A percentile compares a stretch with the other conserved stretches of the same genome.
Evolutionary conservation across 805 yeast species (phyloP).

Genomic region (Blastobotrys peoriensis): DNA sequence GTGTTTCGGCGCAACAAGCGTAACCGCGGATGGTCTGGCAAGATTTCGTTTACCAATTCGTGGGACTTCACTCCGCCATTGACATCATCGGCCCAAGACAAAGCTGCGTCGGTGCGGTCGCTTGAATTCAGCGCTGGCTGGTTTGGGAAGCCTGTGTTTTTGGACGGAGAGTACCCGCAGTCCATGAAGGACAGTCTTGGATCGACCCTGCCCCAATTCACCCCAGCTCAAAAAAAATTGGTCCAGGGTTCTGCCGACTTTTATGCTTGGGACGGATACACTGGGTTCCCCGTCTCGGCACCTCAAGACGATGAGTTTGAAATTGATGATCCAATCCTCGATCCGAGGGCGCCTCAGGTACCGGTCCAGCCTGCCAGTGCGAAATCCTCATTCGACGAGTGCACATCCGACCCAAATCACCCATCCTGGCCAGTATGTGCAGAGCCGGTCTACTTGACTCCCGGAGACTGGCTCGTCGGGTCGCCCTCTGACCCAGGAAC

Average conservation of each 20-base stretch:
- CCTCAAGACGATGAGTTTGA: slow-evolving; percentile 2
- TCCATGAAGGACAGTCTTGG: slow-evolving; percentile 23
- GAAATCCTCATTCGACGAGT: slow-evolving; percentile 15
- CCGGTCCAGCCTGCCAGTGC: not conserved
- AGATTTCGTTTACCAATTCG: slow-evolving; percentile 28
- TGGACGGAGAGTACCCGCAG: slow-evolving; percentile 30
- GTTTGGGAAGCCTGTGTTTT: slow-evolving; percentile 30
- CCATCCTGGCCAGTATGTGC: slow-evolving; percentile 28
- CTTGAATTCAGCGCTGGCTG: slow-evolving; percentile 26
- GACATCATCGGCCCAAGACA: slow-evolving; percentile 22
- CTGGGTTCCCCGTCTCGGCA: slow-evolving; percentile 23
- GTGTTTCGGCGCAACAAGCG: slow-evolving; percentile 23
- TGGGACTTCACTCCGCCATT: slow-evolving; percentile 29
- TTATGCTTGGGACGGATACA: slow-evolving; percentile 30
- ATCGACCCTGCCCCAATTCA: slow-evolving; percentile 21
- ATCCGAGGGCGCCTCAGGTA: not conserved
- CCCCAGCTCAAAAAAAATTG: slow-evolving; percentile 25
- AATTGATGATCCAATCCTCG: slow-evolving; percentile 11
- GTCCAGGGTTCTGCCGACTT: slow-evolving; percentile 28
- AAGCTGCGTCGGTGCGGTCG: slow-evolving; percentile 26
- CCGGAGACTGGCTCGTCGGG: slow-evolving; percentile 19
- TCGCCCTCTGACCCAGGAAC: slow-evolving; percentile 19
- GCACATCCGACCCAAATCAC: slow-evolving; percentile 21
- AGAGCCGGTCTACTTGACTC: slow-evolving; percentile 6
- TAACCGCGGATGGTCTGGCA: slow-evolving; percentile 23